Evolutionary conservation across 129 eudicot genomes (phyloP).

Genomic region (Chrysanthemum lavandulifolium): DNA sequence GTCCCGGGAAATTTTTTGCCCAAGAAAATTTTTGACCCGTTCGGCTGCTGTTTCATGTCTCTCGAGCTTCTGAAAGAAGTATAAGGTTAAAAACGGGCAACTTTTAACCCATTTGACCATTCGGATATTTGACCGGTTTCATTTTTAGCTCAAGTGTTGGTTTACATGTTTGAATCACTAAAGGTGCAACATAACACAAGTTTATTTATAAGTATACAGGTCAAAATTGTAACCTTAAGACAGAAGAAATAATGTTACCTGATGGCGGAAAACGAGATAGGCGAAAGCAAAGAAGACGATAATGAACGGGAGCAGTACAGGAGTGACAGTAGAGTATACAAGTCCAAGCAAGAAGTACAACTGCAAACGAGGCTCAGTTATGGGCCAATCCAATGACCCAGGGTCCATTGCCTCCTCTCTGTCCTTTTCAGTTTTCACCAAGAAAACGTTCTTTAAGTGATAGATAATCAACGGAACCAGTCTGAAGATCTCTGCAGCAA

Average conservation of each 20-base stretch:
- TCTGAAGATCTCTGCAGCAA: conserved; percentile 79
- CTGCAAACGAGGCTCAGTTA: conserved; percentile 82
- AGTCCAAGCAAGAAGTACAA: conserved; percentile 82
- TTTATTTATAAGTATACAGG: not conserved
- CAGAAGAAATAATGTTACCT: conserved; percentile 43
- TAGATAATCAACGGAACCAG: conserved; percentile 59
- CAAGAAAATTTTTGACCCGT: too few relatives aligned
- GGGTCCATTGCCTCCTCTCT: conserved; percentile 89
- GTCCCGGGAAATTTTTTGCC: too few relatives aligned
- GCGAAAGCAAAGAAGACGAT: conserved; percentile 76
- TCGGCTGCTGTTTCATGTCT: too few relatives aligned
- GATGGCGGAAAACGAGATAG: conserved; percentile 82
- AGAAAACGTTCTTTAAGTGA: conserved; percentile 71
- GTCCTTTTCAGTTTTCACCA: conserved; percentile 87
- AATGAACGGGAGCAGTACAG: conserved; percentile 79
- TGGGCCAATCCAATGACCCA: conserved; percentile 59
- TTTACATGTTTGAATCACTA: not conserved
- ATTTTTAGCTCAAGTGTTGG: not conserved
- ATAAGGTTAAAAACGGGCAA: not conserved
- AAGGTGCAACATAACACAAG: not conserved
- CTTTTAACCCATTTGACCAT: conserved; percentile 8
- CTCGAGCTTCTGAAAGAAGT: too few relatives aligned
- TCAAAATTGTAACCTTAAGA: not conserved
- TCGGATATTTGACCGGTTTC: not conserved
- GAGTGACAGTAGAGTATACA: conserved; percentile 79